Evolutionary conservation across 2,329 filamentous ascomycete genomes (phyloP).

Genomic region (Exophiala dermatitidis): DNA sequence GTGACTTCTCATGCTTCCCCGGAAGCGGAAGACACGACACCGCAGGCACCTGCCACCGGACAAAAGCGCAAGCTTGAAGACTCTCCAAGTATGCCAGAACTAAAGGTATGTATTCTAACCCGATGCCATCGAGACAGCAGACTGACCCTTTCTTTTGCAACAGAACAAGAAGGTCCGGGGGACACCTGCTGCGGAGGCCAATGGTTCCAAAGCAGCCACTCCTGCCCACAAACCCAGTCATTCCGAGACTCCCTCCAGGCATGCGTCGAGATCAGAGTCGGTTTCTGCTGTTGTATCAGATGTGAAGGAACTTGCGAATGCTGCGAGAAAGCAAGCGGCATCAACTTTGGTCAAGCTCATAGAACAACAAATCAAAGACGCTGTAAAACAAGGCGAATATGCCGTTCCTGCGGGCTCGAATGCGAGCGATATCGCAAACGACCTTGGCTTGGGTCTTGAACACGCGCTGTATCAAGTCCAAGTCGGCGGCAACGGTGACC

Average conservation of each 20-base stretch:
- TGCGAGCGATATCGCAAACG: conserved; percentile 58
- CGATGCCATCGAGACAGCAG: not conserved
- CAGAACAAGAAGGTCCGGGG: conserved; percentile 28
- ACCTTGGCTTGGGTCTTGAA: conserved; percentile 72
- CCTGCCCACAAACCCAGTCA: conserved; percentile 33
- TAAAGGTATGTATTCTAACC: conserved; percentile 15
- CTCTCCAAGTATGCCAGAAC: conserved; percentile 27
- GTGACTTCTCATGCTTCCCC: conserved; percentile 42
- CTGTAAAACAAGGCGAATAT: conserved; percentile 60
- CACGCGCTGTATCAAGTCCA: conserved; percentile 54
- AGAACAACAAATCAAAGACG: conserved; percentile 55
- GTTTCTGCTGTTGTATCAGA: conserved; percentile 31
- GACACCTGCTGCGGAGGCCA: conserved; percentile 19
- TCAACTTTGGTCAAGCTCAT: conserved; percentile 66
- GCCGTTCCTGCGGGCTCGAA: conserved; percentile 57
- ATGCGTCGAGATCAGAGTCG: conserved; percentile 30
- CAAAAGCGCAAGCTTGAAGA: conserved; percentile 43
- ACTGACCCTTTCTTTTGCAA: conserved; percentile 26
- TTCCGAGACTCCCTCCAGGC: conserved; percentile 28
- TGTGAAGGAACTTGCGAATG: conserved; percentile 51
- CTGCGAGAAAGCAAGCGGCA: conserved; percentile 60
- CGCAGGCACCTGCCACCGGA: conserved; percentile 24
- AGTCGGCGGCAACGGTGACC: conserved; percentile 45
- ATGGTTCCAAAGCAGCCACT: conserved; percentile 27
- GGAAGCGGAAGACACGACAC: conserved; percentile 29